Base-by-base conservation (phyloP, 2,329 filamentous ascomycete genomes). In the Trichoderma sp. region DNA sequence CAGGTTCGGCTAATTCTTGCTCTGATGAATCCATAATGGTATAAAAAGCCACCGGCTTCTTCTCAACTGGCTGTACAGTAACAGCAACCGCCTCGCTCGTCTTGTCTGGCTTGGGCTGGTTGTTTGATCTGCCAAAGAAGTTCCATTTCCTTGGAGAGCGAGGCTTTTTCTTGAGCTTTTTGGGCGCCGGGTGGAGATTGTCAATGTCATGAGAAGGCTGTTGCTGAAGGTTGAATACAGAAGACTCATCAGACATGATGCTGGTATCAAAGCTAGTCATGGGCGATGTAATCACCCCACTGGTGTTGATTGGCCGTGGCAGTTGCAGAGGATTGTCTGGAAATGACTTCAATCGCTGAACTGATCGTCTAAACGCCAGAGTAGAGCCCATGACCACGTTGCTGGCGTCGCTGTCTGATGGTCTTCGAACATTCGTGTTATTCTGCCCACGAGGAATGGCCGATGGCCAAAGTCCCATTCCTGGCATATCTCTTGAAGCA, bases 121-220 rank as follows among this genome's bases (percentile, higher is more conserved):
- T 82, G 34, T 86, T 84, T 0, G 84, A 84, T 56, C 86, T 82
- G 58, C 87, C 83, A 71, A 90, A 90, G 13, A 89, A 75, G 70
- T 89, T 89, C 88, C 88, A 90, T 71, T 85, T 88, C 8, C 84
- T 82, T 27, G 87, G 86, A 29, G 85, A 87, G 52, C 81, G 84
- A 1, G 83, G 75, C 64, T 82, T 81, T 74, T 88, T 89, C 25
- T 82, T 80, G 25, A 87, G 76, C 74, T 89, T 89, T 76, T 84
- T 88, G 0, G 84, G 78, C 1, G 73, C 75, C 29, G 67, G 71
- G 25, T 70, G 76, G 2, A 74, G 71, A 12, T 74, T 68, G 53
- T 68, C 71, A 7, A 75, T 74, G 4, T 78, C 78, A 9, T 73
- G 76, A 7, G 76, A 75, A 1, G 74, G 71, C 42, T 80, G 80